Conservation (phyloP, 176 grass and related monocot genomes). For the Cymbopogon citratus region DNA sequence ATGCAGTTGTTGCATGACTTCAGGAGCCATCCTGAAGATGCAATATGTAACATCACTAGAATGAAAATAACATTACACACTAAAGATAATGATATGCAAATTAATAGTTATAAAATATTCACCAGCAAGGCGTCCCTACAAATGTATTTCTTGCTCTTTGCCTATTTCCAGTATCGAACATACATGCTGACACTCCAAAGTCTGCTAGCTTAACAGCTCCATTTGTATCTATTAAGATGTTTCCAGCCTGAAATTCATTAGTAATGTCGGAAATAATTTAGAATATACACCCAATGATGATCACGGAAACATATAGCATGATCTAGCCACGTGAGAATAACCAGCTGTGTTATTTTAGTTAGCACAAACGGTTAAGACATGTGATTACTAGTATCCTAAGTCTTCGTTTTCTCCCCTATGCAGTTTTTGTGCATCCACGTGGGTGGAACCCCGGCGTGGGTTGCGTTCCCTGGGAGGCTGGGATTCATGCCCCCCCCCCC, state of each 20-base stretch:
- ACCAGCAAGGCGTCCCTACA: conserved; percentile 98
- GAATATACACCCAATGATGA: conserved; percentile 16
- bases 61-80: conserved; percentile 10
- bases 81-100: conserved; percentile 24
- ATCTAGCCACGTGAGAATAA: neutral
- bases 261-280: conserved; percentile 42
- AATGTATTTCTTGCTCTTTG: conserved; percentile 94
- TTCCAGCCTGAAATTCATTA: conserved; percentile 85
- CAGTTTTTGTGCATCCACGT: too few relatives aligned
- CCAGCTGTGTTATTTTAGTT: neutral
- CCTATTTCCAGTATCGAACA: conserved; percentile 98
- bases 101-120: conserved; percentile 10
- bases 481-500: too few relatives aligned
- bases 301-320: conserved; percentile 6
- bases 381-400: neutral
- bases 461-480: too few relatives aligned
- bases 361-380: conserved; percentile 1
- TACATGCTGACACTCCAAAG: conserved; percentile 91
- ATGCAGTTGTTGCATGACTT: conserved; percentile 99
- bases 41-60: conserved; percentile 27
- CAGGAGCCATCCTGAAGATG: conserved; percentile 90
- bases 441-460: too few relatives aligned
- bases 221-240: conserved; percentile 92
- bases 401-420: too few relatives aligned
- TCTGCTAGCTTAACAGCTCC: conserved; percentile 95